Evolutionary conservation across 2,329 filamentous ascomycete genomes (phyloP), one percentile per base, ranked within the genome.

Genomic region (Ophiosphaerella narmari): DNA sequence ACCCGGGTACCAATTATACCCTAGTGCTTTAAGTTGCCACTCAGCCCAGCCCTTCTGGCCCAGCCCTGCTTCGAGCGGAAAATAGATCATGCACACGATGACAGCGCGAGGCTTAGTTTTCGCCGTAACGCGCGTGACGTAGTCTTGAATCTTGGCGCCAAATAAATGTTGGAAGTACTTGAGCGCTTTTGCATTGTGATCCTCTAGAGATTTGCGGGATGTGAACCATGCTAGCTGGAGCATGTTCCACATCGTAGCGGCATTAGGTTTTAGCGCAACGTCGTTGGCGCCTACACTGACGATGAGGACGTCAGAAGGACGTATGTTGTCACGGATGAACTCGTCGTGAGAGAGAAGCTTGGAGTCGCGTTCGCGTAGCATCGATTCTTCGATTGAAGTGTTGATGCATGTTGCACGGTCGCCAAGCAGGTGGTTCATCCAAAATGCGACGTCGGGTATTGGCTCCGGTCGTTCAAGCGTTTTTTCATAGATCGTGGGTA

Each of bases 61-160:
- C 6, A 61, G 46, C 0, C 59, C 48, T 2, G 54, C 46, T 50
- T 74, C 69, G 4, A 74, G 59, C 0, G 71, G 71, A 44, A 59
- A 74, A 52, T 74, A 74, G 32, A 74, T 74, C 70, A 73, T 74
- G 48, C 70, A 73, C 4, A 72, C 59, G 13, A 74, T 58, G 9
- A 74, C 60, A 11, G 66, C 66, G 8, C 63, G 60, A 1, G 72
- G 72, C 42, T 67, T 72, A 1, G 63, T 66, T 21, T 60, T 64
- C 5, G 60, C 52, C 5, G 62, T 58, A 7, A 73, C 29, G 2
- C 52, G 55, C 0, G 43, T 34, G 39, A 73, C 52, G 46, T 74
- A 74, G 4, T 60, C 33, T 43, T 70, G 59, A 0, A 63, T 50
- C 21, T 68, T 61, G 1, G 51, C 43, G 1, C 66, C 60, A 49